Base-by-base conservation (phyloP, 225 moss, liverwort and hornwort species). In the Ulota crispa region DNA sequence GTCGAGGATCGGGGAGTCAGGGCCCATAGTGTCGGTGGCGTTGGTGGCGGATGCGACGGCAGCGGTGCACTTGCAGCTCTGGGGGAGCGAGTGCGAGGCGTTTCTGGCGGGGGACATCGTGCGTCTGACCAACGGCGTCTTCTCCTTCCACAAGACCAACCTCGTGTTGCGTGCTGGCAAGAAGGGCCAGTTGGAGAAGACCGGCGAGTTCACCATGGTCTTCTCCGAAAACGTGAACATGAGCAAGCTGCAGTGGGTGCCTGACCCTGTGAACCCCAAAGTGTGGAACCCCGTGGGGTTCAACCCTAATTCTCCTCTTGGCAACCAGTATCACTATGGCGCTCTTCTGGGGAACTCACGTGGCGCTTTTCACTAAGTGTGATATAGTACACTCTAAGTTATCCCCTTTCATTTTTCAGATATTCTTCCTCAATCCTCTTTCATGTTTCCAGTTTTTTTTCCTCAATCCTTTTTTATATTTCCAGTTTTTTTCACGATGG, bases 31-130 rank as follows among this genome's bases (percentile, higher is more conserved):
- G 15, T 93, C 94, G 21, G 92, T 95, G 59, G 95, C 97, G 24
- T 73, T 98, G 67, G 97, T 94, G 39, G 95, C 95, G 0, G 97
- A 98, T 76, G 83, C 93, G 14, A 95, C 93, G 0, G 95, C 97
- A 12, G 86, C 95, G 28, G 94, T 93, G 41, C 95, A 95, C 75
- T 86, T 98, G 23, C 97, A 98, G 87, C 94, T 98, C 8, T 93
- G 89, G 91, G 97, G 97, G n/a, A 42, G 75, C 13, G 93, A 95
- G 74, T 95, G 95, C 34, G 94, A 98, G 7, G 91, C 90, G 2
- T 94, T 98, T 72, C 87, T 95, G 81, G 93, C 95, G 15, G 94
- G 97, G 52, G 95, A 95, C 68, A 95, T 98, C 3, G 77, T 98
- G 59, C 93, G 93, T 18, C 91, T 95, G 64, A 89, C 76, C 2